Conservation (phyloP, 2,329 filamentous ascomycete genomes). For the Fusarium fujikuroi region DNA sequence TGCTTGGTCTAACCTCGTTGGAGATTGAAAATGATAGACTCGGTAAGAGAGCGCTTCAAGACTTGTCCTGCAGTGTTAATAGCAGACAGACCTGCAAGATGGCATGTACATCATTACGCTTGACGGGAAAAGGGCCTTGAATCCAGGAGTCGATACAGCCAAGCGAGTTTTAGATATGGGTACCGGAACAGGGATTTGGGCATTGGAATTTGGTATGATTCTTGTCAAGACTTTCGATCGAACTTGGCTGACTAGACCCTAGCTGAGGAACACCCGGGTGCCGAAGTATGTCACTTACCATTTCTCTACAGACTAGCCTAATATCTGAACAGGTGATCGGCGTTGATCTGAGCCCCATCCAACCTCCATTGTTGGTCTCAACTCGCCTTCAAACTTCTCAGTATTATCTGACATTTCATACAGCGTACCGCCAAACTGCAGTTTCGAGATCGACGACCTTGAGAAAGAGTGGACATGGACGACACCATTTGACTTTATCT, state of each 20-base stretch:
- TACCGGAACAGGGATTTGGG: slow-evolving; percentile 29
- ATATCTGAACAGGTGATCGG: slow-evolving; percentile 10
- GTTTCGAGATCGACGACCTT: slow-evolving; percentile 23
- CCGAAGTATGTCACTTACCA: background rate
- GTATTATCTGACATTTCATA: background rate
- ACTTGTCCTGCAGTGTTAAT: background rate
- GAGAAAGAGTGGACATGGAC: slow-evolving; percentile 31
- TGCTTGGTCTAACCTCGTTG: background rate
- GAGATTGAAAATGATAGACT: slow-evolving; percentile 24
- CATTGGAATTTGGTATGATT: slow-evolving; percentile 7
- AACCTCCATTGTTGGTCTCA: slow-evolving; percentile 19
- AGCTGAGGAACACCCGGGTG: slow-evolving; percentile 23
- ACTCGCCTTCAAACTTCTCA: rapidly evolving
- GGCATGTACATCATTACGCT: slow-evolving; percentile 18
- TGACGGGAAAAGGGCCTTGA: slow-evolving; percentile 20
- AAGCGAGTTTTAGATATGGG: slow-evolving; percentile 22
- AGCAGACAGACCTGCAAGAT: background rate
- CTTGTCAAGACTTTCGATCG: rapidly evolving
- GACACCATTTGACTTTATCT: slow-evolving; percentile 20
- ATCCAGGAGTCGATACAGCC: slow-evolving; percentile 16
- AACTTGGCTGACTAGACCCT: background rate
- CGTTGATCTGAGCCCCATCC: slow-evolving; percentile 23
- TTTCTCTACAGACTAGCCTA: rapidly evolving
- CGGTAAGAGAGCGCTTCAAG: background rate
- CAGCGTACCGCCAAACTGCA: slow-evolving; percentile 24